Base-by-base conservation (phyloP, 73 alveolate genomes). In the Chromera velia region DNA sequence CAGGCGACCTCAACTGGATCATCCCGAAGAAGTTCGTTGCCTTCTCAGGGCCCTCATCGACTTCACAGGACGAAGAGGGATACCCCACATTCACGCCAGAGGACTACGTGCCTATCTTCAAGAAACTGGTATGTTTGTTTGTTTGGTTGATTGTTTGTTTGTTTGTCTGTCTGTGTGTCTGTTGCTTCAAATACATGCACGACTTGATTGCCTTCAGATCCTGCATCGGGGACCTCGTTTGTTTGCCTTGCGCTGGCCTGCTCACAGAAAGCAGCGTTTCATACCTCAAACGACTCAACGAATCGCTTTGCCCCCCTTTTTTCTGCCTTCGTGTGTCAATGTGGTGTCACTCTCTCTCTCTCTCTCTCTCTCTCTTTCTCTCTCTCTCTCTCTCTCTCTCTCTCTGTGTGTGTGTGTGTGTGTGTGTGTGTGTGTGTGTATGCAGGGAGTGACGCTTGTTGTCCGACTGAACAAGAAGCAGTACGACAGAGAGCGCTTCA, bases 1-100 rank as follows among this genome's bases (percentile, higher is more conserved):
- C 90, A 82, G 96, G 98, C 13, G 99, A 94, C 82, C 63, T 93
- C 68, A 94, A 94, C 88, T 93, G 98, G 95, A 91, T 93, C 72
- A 84, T 94, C 66, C 99, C 99, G 1, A 89, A 85, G 40, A 87
- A 93, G 81, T 91, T 94, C 81, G 72, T 94, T 18, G 98, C 99
- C 13, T 93, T 93, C 76, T 76, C 90, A 66, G 93, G 96, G 28
- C 99, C 99, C 34, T 82, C 94, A 1, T 87, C 87, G 19, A 78
- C 82, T 24, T 62, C 69, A 30, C 33, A 71, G 47, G 96, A 90
- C 73, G 87, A 81, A 33, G 90, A 84, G 26, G 94, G 91, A 75
- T 72, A 82, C 72, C 69, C 94, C 66, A 85, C 91, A 33, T 82
- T 81, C 82, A 82, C 92, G 29, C 94, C 98, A 1, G 97, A 91